Base-by-base conservation (phyloP, 345 rosid species). In the Populus simonii region DNA sequence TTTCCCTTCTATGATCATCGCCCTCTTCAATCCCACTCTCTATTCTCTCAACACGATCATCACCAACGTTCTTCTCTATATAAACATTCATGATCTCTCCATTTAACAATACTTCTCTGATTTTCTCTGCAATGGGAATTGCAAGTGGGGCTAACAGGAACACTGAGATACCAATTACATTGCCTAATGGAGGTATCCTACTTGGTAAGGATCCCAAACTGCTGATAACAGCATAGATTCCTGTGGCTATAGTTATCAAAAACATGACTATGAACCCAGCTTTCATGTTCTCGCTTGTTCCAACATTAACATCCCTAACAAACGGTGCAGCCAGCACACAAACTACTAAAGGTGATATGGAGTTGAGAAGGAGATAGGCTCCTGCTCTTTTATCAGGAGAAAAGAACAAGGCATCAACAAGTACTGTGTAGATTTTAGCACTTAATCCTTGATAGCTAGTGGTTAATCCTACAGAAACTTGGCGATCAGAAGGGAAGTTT, bases 391-490 rank as follows among this genome's bases (percentile, higher is more conserved):
- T 71, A 0, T 18, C 39, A 2, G 84, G 84, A 16, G 77, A 62
- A 47, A 71, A 55, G 80, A 84, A 82, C 16, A 85, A 53, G 18
- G 83, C 83, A 8, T 88, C 74, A 8, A 96, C 97, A 4, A 90
- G 55, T 49, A 81, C 86, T 6, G 99, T 88, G 83, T 93, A 96
- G 22, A 96, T 79, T 73, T 90, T 89, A 35, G 96, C 94, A 35
- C 94, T 92, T 65, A 96, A 80, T 22, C 98, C 98, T 63, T 85
- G 88, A 75, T 92, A 96, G 78, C 98, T 91, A 0, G 93, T 82
- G 47, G 88, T 87, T 57, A 96, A 75, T n/a, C 99, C 99, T 0
- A 89, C 91, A 0, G 93, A 93, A 0, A 90, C 87, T 63, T 92
- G 96, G 20, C 89, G 88, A 36, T 89, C 82, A 29, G 66, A 27